These are phyloP conservation scores for Quercus wislizeni DNA, from an alignment of 306 rosid species.

Conservation along the genomic window DNA sequence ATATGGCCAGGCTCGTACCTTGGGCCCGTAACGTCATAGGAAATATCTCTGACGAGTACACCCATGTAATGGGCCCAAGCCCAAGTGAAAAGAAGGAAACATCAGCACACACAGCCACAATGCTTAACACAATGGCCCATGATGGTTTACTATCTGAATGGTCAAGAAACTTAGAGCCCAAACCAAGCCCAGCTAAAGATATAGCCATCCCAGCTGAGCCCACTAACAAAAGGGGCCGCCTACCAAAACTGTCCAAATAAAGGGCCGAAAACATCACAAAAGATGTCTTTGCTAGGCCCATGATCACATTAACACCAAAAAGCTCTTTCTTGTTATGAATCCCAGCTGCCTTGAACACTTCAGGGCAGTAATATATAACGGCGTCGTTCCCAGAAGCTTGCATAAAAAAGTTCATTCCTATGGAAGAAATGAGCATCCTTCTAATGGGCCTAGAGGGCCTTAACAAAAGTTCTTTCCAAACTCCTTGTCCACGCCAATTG, in stretches of 20 bases:
- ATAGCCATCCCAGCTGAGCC: constrained; percentile 62
- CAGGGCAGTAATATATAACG: constrained; percentile 74
- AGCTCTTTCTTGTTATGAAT: constrained; percentile 47
- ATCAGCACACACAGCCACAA: constrained; percentile 52
- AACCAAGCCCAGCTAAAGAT: constrained; percentile 51
- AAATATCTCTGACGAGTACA: constrained; percentile 71
- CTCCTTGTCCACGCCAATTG: constrained; percentile 40
- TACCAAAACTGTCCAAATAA: constrained; percentile 60
- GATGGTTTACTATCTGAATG: constrained; percentile 24
- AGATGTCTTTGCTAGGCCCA: constrained; percentile 64
- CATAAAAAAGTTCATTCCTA: constrained; percentile 88
- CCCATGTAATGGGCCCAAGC: constrained; percentile 90
- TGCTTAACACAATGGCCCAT: constrained; percentile 57
- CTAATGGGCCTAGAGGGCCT: constrained; percentile 47
- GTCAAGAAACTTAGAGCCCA: constrained; percentile 55
- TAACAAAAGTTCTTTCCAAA: constrained; percentile 68
- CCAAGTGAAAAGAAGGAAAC: constrained; percentile 83
- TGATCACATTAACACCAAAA: constrained; percentile 57
- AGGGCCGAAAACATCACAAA: constrained; percentile 60
- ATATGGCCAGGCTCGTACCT: constrained; percentile 60
- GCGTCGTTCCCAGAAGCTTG: constrained; percentile 96
- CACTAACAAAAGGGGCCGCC: constrained; percentile 69
- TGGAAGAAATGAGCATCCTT: constrained; percentile 57
- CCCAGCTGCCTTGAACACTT: constrained; percentile 74
- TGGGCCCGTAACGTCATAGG: constrained; percentile 74